Base-by-base conservation (phyloP, 768 basidiomycete genomes). In the Pleurotus sapidus region DNA sequence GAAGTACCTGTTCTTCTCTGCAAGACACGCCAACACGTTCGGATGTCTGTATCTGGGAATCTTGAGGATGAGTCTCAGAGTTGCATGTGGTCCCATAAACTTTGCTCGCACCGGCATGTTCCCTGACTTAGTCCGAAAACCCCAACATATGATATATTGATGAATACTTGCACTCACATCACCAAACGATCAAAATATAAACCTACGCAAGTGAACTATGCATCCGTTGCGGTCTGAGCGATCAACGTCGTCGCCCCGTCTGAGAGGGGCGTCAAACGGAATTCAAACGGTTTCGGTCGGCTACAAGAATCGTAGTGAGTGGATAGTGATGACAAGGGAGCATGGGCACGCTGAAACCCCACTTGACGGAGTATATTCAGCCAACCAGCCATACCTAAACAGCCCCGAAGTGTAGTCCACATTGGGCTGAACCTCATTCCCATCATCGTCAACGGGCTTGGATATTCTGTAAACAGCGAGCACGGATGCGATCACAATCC, bases 381-480 rank as follows among this genome's bases (percentile, higher is more conserved):
- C 42, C 15, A 3, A 15, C 18, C 42, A 43, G 18, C 20, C 66
- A 42, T 51, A 73, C 74, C 71, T 73, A 57, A 74, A 70, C 4
- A 72, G 67, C 17, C 71, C 67, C 38, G 67, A 57, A 27, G 64
- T 61, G 1, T 49, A 71, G 18, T 76, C 71, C 0, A 70, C 23
- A 40, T 68, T 65, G 0, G 76, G 73, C 23, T 65, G 63, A 34
- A 66, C 62, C 4, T 58, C 34, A 1, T 64, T 54, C 0, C 70
- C 72, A 15, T 61, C 56, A n/a, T 65, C 64, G 40, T 70, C 68
- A 3, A 60, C 53, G 5, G 64, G 58, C 48, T 68, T 66, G 6
- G 59, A 49, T 27, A 74, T 67, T 15, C 68, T 59, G 58, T 71
- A 73, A 1, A 67, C 64, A 3, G 71, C 60, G 11, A 76, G 61